A percentile compares a stretch with the other conserved stretches of the same genome.
Evolutionary conservation across 768 basidiomycete species (phyloP).

Genomic region (Suillus tomentosus): DNA sequence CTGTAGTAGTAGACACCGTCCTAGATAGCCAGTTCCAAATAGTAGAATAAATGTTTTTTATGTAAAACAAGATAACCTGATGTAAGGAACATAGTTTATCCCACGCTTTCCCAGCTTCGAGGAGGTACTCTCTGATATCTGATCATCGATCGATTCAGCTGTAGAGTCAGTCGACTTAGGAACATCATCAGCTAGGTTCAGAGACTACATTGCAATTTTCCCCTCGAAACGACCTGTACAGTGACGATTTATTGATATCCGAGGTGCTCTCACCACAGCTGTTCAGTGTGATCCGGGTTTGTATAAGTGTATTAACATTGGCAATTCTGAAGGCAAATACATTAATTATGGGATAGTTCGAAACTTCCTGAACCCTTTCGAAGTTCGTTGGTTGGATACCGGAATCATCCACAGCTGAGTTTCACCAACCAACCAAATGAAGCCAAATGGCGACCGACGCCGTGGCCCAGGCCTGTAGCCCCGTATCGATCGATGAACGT

Average conservation of each 20-base stretch:
- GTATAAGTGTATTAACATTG: no score
- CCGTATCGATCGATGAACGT: not conserved
- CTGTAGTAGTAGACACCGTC: not conserved
- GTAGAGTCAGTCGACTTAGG: no score
- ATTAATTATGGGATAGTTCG: not conserved
- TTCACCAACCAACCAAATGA: not conserved
- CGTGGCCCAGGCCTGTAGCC: not conserved
- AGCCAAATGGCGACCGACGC: not conserved
- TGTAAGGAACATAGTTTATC: not conserved
- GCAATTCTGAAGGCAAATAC: not conserved
- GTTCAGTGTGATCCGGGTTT: no score
- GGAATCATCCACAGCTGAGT: not conserved
- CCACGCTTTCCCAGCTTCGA: not conserved
- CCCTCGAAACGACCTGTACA: not conserved
- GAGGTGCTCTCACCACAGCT: no score
- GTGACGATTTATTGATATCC: not conserved
- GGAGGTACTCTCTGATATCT: no score
- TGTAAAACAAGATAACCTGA: slow-evolving; percentile 13
- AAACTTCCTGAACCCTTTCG: not conserved
- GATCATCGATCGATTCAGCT: no score
- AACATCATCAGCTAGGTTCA: no score
- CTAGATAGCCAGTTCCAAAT: slow-evolving; percentile 5
- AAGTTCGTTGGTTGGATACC: slow-evolving; percentile 1
- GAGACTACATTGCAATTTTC: not conserved
- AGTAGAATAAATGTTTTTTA: slow-evolving; percentile 9